Conservation (phyloP, 768 basidiomycete genomes). For the Lentinula guzmanii region DNA sequence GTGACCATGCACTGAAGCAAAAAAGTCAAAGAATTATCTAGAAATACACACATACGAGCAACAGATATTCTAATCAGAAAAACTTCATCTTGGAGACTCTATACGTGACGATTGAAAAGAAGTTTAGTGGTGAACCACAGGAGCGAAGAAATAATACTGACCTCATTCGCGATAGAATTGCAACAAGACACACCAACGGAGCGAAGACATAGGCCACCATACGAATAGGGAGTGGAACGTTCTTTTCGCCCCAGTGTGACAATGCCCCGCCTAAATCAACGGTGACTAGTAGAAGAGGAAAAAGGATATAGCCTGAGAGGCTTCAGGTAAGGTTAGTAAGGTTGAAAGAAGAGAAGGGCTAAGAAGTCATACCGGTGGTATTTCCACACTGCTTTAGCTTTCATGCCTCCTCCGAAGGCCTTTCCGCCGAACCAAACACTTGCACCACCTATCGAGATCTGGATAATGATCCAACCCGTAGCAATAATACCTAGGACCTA, state of each 20-base stretch:
- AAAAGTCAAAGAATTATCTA: no score
- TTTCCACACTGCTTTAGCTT: slow-evolving; percentile 76
- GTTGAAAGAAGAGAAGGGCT: background rate
- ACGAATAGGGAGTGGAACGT: slow-evolving; percentile 32
- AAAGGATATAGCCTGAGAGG: slow-evolving; percentile 68
- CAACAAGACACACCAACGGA: slow-evolving; percentile 39
- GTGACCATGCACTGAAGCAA: no score
- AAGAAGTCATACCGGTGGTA: slow-evolving; percentile 60
- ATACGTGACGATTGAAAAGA: slow-evolving; percentile 4
- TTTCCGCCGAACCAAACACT: slow-evolving; percentile 73
- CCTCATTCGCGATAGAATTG: slow-evolving; percentile 48
- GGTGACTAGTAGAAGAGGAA: slow-evolving; percentile 54
- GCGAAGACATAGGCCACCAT: slow-evolving; percentile 50
- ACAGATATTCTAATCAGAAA: slow-evolving; percentile 20
- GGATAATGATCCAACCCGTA: slow-evolving; percentile 56
- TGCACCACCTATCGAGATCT: slow-evolving; percentile 60
- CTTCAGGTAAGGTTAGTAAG: slow-evolving; percentile 24
- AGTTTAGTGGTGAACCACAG: background rate
- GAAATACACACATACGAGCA: background rate
- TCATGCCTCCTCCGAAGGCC: slow-evolving; percentile 63
- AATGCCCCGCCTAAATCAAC: slow-evolving; percentile 66
- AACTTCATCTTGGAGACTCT: slow-evolving; percentile 67
- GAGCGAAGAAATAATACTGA: slow-evolving; percentile 18
- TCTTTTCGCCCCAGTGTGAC: slow-evolving; percentile 49
- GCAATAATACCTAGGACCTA: slow-evolving; percentile 62